Evolutionary conservation across 2,329 filamentous ascomycete species (phyloP).

Genomic region (Byssoonygena ceratinophila): DNA sequence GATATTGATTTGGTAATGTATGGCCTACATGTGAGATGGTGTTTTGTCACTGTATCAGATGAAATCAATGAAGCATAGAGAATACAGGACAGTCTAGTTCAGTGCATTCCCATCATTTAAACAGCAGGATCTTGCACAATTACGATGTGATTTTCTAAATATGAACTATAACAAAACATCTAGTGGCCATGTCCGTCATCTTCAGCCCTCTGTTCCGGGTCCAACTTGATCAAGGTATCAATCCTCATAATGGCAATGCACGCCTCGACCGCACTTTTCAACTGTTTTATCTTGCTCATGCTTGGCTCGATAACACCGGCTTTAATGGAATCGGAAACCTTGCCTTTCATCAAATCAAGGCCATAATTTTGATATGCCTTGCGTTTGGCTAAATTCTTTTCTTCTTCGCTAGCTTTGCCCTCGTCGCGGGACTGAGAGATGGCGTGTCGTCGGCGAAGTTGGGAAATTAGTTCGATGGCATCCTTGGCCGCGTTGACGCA

Average conservation of each 20-base stretch:
- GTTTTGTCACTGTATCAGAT: neutral
- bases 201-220: slow-evolving; percentile 68
- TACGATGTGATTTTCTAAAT: neutral
- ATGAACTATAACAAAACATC: neutral
- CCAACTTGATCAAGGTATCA: slow-evolving; percentile 95
- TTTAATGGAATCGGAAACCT: slow-evolving; percentile 88
- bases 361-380: slow-evolving; percentile 99
- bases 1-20: neutral
- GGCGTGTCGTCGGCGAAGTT: slow-evolving; percentile 87
- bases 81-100: neutral
- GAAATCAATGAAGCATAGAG: neutral
- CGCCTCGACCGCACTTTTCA: slow-evolving; percentile 97
- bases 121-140: neutral
- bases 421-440: slow-evolving; percentile 86
- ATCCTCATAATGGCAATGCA: slow-evolving; percentile 99
- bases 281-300: slow-evolving; percentile 95
- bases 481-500: slow-evolving; percentile 97
- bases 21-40: neutral
- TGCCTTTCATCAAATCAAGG: slow-evolving; percentile 76
- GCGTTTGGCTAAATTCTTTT: slow-evolving; percentile 80
- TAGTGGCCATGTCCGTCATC: slow-evolving; percentile 83
- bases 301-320: slow-evolving; percentile 90
- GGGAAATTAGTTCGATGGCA: slow-evolving; percentile 84
- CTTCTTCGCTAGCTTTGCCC: slow-evolving; percentile 64
- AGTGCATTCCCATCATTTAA: neutral